Conservation (phyloP, 768 basidiomycete species). For the Mycena albidolilacea region DNA sequence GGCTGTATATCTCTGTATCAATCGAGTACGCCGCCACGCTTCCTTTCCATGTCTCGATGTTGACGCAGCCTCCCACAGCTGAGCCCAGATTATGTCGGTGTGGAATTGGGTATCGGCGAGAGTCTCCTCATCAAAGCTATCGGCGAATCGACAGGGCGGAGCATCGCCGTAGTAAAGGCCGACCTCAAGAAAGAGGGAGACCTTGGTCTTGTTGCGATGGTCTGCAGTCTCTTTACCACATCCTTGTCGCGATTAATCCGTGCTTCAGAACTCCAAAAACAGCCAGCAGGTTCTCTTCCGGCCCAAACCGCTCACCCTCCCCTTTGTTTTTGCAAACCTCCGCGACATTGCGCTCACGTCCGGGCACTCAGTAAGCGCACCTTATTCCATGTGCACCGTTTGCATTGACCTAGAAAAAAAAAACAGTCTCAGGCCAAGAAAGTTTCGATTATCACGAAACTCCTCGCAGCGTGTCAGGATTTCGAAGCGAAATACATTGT, state of each 20-base stretch:
- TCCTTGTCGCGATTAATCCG: constrained; percentile 10
- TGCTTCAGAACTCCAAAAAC: constrained; percentile 89
- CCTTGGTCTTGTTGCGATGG: constrained; percentile 97
- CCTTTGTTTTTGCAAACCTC: constrained; percentile 90
- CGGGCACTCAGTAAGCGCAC: constrained; percentile 78
- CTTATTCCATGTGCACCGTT: constrained; percentile 16
- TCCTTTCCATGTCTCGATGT: background rate
- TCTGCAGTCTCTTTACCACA: constrained; percentile 47
- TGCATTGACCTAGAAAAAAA: constrained; percentile 47
- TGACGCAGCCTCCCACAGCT: constrained; percentile 64
- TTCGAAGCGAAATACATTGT: constrained; percentile 97
- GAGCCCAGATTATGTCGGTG: constrained; percentile 94
- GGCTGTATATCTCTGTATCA: constrained; percentile 96
- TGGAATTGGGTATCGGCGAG: constrained; percentile 98
- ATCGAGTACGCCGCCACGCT: constrained; percentile 72
- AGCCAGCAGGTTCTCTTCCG: constrained; percentile 95
- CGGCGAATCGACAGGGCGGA: constrained; percentile 94
- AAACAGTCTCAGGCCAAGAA: constrained; percentile 93
- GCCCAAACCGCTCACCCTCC: constrained; percentile 90
- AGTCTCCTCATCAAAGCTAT: constrained; percentile 96
- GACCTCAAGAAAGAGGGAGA: constrained; percentile 97
- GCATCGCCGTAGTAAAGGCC: constrained; percentile 83
- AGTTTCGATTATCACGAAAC: constrained; percentile 93
- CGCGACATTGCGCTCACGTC: constrained; percentile 90
- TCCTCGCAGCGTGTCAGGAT: constrained; percentile 93